Conservation (phyloP, 1,284 basidiomycete species). For the Trametes hirsuta region DNA sequence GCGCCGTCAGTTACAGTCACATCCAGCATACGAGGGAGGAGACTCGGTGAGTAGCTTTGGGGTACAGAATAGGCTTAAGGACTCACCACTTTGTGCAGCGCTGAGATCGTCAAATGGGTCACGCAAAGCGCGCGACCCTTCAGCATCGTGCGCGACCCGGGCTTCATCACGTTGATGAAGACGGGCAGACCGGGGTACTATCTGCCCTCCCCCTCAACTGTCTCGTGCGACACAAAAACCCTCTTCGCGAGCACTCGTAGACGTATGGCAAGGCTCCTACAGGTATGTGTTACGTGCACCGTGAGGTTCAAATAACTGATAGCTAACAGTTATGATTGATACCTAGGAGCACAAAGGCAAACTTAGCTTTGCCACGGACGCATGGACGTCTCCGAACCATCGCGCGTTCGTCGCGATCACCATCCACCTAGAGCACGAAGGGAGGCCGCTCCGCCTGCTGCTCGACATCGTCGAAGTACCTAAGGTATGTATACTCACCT, state of each 20-base stretch:
- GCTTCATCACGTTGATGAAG: constrained; percentile 25
- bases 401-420: constrained; percentile 30
- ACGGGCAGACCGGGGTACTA: constrained; percentile 25
- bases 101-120: constrained; percentile 22
- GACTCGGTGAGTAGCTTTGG: constrained; percentile 25
- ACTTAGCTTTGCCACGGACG: constrained; percentile 34
- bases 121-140: constrained; percentile 22
- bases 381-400: constrained; percentile 39
- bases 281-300: background rate
- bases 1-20: constrained; percentile 16
- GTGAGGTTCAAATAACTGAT: background rate
- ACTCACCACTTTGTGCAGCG: background rate
- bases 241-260: background rate
- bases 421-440: constrained; percentile 32
- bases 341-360: constrained; percentile 24
- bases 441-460: constrained; percentile 26
- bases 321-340: background rate
- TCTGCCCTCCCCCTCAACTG: constrained; percentile 23
- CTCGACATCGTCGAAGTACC: constrained; percentile 21
- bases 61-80: constrained; percentile 13
- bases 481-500: background rate
- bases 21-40: constrained; percentile 17
- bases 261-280: background rate
- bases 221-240: constrained; percentile 17
- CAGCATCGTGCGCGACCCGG: constrained; percentile 21